phyloP scores from a whole-genome alignment of 768 basidiomycete genomes.

The Amanita pallidorosea region DNA sequence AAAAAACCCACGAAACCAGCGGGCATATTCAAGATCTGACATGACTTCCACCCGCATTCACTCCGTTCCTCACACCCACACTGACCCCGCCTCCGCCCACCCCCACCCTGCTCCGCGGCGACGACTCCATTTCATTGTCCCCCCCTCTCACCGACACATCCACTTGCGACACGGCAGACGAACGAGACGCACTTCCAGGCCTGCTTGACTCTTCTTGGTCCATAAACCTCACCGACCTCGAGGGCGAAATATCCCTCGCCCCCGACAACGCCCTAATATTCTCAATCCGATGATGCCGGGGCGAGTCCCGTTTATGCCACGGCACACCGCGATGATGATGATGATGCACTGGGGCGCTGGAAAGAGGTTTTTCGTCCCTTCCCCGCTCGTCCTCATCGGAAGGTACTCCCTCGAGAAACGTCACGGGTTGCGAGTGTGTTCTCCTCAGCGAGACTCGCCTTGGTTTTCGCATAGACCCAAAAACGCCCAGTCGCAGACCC shows the following conservation, averaged over 20 bases:
- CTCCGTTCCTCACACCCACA: background rate
- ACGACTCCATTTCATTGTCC: background rate
- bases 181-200: background rate
- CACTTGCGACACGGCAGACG: background rate
- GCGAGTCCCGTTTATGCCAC: no score
- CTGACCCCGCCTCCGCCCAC: background rate
- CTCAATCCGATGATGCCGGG: conserved; percentile 14
- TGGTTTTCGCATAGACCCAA: conserved; percentile 1
- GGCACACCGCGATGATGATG: no score
- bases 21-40: background rate
- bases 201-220: conserved; percentile 12
- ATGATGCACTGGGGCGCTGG: background rate
- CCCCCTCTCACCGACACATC: conserved; percentile 1
- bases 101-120: background rate
- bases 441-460: background rate
- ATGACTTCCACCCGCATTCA: background rate
- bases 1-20: no score
- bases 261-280: conserved; percentile 19
- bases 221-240: conserved; percentile 32
- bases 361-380: background rate
- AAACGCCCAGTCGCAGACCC: background rate
- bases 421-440: background rate
- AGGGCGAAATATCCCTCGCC: conserved; percentile 32
- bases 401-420: background rate
- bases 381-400: conserved; percentile 1